These are phyloP conservation scores for Lactuca saligna DNA, from an alignment of 129 eudicot species.

Conservation along the genomic window DNA sequence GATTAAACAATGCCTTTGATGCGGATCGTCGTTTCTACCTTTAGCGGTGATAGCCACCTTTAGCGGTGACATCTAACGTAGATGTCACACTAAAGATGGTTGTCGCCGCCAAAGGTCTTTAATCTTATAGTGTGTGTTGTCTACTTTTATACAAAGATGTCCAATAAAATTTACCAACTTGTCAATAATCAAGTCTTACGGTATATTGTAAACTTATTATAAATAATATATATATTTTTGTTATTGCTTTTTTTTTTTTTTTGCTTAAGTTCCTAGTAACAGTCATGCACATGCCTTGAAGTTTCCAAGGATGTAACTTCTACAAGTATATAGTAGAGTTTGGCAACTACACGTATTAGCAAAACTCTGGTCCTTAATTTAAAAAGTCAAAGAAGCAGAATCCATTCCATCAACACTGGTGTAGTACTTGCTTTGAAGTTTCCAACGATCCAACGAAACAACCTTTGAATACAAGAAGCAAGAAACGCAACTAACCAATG, in stretches of 20 bases:
- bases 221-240: no score
- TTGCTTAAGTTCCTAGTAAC: slow-evolving; percentile 13
- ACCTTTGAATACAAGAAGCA: not conserved
- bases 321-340: slow-evolving; percentile 5
- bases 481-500: no score
- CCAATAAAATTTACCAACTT: no score
- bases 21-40: no score
- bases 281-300: slow-evolving; percentile 6
- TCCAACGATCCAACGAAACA: not conserved
- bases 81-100: no score
- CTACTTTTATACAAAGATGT: not conserved
- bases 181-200: not conserved
- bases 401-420: not conserved
- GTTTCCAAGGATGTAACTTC: slow-evolving; percentile 8
- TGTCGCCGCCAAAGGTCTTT: no score
- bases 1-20: no score
- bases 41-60: no score
- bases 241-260: no score
- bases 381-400: slow-evolving; percentile 20
- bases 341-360: slow-evolving; percentile 8
- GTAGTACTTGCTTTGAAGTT: not conserved
- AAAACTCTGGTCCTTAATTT: slow-evolving; percentile 7
- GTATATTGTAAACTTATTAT: no score
- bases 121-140: no score
- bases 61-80: no score